Conservation (phyloP, 441 rosid genomes). For the Cnidoscolus chayamansa region DNA sequence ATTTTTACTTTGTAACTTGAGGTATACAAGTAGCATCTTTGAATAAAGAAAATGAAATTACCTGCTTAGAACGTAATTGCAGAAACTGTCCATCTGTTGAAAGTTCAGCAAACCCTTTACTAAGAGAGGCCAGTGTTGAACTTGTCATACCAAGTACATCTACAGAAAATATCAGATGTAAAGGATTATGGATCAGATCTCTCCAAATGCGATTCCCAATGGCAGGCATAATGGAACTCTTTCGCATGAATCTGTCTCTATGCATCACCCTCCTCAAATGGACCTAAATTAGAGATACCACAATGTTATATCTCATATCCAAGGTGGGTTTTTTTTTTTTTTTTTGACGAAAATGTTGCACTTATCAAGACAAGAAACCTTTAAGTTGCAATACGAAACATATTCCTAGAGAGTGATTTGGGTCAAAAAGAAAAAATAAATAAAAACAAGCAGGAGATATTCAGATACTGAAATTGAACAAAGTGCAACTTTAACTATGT, state of each 20-base stretch:
- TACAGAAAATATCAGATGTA: slow-evolving; percentile 88
- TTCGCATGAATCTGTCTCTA: slow-evolving; percentile 87
- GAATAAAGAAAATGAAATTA: slow-evolving; percentile 24
- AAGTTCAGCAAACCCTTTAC: slow-evolving; percentile 98
- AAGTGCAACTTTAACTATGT: neutral
- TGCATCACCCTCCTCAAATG: slow-evolving; percentile 97
- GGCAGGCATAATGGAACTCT: slow-evolving; percentile 91
- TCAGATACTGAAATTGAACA: neutral
- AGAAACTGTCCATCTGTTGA: slow-evolving; percentile 97
- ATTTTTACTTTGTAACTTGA: slow-evolving; percentile 14
- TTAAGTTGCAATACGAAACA: neutral
- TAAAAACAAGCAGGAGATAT: neutral
- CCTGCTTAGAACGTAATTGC: slow-evolving; percentile 96
- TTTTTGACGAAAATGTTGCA: slow-evolving; percentile 7
- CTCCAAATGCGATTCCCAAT: slow-evolving; percentile 85
- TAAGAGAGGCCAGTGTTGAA: slow-evolving; percentile 92
- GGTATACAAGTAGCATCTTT: slow-evolving; percentile 9
- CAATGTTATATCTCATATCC: slow-evolving; percentile 1
- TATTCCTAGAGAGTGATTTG: neutral
- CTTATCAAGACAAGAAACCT: neutral
- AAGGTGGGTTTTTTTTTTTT: neutral
- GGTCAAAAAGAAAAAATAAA: no score
- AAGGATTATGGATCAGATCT: slow-evolving; percentile 96
- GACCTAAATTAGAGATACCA: slow-evolving; percentile 49
- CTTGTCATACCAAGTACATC: slow-evolving; percentile 99